phyloP scores from a whole-genome alignment of 2,329 filamentous ascomycete genomes.

The Colletotrichum gloeosporioides region DNA sequence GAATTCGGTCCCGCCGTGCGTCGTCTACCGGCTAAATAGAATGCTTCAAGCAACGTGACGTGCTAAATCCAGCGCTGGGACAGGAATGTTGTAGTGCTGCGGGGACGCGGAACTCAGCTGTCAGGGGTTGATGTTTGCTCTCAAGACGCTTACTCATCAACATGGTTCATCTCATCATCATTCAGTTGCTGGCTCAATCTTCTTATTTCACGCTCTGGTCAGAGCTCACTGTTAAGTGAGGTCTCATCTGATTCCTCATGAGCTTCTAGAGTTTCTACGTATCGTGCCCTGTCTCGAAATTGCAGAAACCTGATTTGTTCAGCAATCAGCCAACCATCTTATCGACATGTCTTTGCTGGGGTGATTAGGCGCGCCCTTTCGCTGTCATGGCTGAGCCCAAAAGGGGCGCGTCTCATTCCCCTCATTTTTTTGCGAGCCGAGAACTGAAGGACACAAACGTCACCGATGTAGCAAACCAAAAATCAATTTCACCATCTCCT shows the following conservation, averaged over 20 bases:
- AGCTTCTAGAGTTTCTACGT: neutral
- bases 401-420: neutral
- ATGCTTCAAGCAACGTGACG: neutral
- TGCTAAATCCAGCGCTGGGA: neutral
- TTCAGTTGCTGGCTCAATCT: neutral
- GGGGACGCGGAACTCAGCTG: neutral
- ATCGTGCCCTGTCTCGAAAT: neutral
- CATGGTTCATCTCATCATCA: neutral
- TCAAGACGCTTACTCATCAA: neutral
- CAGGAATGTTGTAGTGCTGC: neutral
- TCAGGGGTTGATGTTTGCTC: neutral
- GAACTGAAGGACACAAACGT: neutral
- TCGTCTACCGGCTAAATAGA: conserved; percentile 8
- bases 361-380: neutral
- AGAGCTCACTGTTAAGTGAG: neutral
- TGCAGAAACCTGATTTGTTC: neutral
- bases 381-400: neutral
- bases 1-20: neutral
- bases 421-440: neutral
- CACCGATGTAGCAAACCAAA: neutral
- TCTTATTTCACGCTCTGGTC: neutral
- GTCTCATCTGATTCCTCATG: neutral
- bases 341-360: neutral
- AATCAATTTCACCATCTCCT: neutral
- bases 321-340: neutral